Evolutionary conservation across 768 basidiomycete species (phyloP).

Genomic region (Lanmaoa rubissima): DNA sequence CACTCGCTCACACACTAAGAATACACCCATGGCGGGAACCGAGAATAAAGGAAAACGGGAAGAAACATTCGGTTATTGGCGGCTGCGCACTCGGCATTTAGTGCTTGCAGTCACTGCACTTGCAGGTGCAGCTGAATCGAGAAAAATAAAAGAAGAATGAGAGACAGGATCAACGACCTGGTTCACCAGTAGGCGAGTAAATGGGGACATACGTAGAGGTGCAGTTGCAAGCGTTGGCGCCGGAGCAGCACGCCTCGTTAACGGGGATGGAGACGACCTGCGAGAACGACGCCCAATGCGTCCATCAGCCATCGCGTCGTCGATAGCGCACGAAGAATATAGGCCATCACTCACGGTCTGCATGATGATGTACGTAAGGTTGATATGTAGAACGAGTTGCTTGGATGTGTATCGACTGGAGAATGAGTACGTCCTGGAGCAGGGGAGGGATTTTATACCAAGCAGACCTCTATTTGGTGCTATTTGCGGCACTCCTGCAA

Average conservation of each 20-base stretch:
- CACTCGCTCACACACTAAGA: not conserved
- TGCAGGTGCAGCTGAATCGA: slow-evolving; percentile 11
- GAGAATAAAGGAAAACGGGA: not conserved
- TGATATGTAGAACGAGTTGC: not conserved
- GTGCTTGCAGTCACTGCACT: slow-evolving; percentile 16
- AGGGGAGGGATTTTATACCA: not conserved
- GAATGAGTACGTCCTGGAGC: not conserved
- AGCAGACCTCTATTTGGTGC: slow-evolving; percentile 1
- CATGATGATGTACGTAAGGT: slow-evolving; percentile 9
- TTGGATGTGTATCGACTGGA: not conserved
- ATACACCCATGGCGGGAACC: not conserved
- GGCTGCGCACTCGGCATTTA: not conserved
- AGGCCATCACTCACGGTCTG: slow-evolving; percentile 15
- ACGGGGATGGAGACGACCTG: slow-evolving; percentile 7
- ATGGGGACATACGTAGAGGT: not conserved
- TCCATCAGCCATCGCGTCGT: not conserved
- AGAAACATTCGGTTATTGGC: not conserved
- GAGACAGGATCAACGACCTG: not conserved
- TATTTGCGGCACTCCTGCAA: not conserved
- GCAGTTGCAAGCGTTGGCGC: slow-evolving; percentile 3
- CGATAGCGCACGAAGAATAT: not conserved
- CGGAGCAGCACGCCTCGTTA: slow-evolving; percentile 16
- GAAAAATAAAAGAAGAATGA: no score
- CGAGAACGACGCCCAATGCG: not conserved
- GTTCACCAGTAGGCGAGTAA: not conserved